phyloP scores from a whole-genome alignment of 164 flowering plant species.

The Akebia trifoliata region DNA sequence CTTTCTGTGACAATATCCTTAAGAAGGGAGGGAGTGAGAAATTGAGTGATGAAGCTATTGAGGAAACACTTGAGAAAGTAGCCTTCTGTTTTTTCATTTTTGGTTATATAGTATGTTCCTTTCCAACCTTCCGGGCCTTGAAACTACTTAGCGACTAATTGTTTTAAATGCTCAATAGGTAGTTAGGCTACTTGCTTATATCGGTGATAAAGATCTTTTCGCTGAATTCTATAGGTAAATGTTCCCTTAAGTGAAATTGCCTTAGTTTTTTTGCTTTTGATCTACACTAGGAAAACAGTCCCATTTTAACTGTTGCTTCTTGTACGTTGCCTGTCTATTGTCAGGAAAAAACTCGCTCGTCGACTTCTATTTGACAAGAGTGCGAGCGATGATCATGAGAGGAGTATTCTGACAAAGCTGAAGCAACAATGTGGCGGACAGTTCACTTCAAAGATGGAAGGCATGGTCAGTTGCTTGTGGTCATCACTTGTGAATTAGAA shows the following conservation, averaged over 20 bases:
- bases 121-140: too few relatives aligned
- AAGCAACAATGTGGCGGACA: constrained; percentile 96
- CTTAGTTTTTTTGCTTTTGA: constrained; percentile 14
- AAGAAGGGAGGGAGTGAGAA: constrained; percentile 89
- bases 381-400: constrained; percentile 89
- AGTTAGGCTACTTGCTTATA: constrained; percentile 82
- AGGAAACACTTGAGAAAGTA: constrained; percentile 88
- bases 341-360: constrained; percentile 86
- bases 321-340: constrained; percentile 1
- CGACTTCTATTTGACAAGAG: constrained; percentile 85
- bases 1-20: constrained; percentile 75
- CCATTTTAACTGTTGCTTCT: background rate
- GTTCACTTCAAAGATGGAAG: constrained; percentile 96
- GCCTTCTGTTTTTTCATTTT: background rate
- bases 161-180: constrained; percentile 37
- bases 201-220: constrained; percentile 84
- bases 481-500: background rate
- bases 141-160: background rate
- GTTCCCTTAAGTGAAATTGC: background rate
- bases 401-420: constrained; percentile 76
- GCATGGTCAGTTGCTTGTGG: constrained; percentile 53
- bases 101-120: too few relatives aligned
- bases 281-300: constrained; percentile 8
- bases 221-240: constrained; percentile 87
- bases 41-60: constrained; percentile 85